These are phyloP conservation scores for Crithidia mellificae DNA, from an alignment of 208 protist genomes.

Conservation along the genomic window DNA sequence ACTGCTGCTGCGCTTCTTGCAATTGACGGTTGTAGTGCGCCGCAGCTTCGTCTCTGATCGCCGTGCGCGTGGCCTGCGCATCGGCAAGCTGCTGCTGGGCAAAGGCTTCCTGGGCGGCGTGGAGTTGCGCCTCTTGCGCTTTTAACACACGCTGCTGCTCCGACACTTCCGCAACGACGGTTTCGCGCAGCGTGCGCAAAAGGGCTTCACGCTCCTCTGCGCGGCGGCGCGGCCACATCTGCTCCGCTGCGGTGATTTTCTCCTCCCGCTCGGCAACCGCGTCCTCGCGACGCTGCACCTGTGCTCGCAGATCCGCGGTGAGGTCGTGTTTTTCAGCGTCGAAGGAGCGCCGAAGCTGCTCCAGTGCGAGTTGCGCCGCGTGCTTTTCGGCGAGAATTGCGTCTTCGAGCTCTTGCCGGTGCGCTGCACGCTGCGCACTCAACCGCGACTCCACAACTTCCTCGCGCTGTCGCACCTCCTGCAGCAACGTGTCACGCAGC, in stretches of 20 bases:
- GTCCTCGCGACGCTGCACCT: constrained; percentile 19
- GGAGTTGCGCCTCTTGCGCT: constrained; percentile 11
- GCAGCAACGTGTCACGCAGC: constrained; percentile 23
- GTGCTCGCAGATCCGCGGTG: constrained; percentile 1
- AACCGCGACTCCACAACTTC: constrained; percentile 25
- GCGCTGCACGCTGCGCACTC: constrained; percentile 26
- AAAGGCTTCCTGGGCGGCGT: constrained; percentile 10
- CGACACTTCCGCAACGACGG: constrained; percentile 12
- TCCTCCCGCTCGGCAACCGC: constrained; percentile 24
- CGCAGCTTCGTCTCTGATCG: constrained; percentile 2
- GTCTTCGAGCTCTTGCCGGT: constrained; percentile 31
- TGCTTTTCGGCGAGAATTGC: constrained; percentile 22
- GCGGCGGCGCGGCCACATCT: constrained; percentile 9
- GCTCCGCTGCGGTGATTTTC: constrained; percentile 16
- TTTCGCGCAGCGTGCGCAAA: constrained; percentile 7
- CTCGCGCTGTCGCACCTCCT: constrained; percentile 29
- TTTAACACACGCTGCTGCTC: constrained; percentile 14
- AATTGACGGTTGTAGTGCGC: constrained; percentile 2
- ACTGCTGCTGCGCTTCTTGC: constrained; percentile 8
- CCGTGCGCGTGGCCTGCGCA: constrained; percentile 4
- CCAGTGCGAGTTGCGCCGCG: constrained; percentile 16
- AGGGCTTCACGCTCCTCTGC: neutral
- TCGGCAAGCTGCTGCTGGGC: constrained; percentile 16
- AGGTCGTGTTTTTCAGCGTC: neutral
- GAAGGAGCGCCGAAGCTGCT: constrained; percentile 19